These are phyloP conservation scores for Colletotrichum abscissum DNA, from an alignment of 2,329 filamentous ascomycete species.

Conservation along the genomic window DNA sequence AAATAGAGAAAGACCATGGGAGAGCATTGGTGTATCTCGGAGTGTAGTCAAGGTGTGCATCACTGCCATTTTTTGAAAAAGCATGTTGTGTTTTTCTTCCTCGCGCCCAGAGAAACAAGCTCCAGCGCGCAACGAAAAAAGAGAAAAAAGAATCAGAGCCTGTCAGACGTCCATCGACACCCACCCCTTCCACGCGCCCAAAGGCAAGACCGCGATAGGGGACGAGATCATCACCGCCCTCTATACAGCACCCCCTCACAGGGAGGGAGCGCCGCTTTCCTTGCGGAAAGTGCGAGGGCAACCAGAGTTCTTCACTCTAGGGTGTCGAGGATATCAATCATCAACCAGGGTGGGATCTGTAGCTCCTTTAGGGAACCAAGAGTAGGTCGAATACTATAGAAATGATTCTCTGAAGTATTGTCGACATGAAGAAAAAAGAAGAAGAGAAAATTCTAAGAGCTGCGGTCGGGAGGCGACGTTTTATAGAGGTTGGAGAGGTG, in stretches of 20 bases:
- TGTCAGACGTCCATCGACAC: constrained; percentile 93
- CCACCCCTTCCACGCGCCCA: constrained; percentile 82
- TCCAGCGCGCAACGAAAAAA: constrained; percentile 66
- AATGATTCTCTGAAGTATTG: constrained; percentile 79
- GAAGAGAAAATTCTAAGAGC: constrained; percentile 20
- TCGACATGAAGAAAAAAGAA: constrained; percentile 35
- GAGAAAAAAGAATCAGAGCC: constrained; percentile 60
- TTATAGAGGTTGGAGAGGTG: neutral
- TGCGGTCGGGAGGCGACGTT: neutral
- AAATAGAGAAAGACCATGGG: constrained; percentile 86
- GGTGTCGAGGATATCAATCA: constrained; percentile 89
- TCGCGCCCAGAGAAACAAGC: constrained; percentile 57
- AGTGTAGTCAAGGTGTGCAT: constrained; percentile 78
- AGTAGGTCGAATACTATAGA: constrained; percentile 96
- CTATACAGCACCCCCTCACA: constrained; percentile 70
- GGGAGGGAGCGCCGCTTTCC: constrained; percentile 61
- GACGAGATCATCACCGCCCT: constrained; percentile 94
- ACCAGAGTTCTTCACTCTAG: constrained; percentile 83
- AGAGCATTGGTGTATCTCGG: constrained; percentile 75
- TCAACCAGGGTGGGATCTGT: constrained; percentile 97
- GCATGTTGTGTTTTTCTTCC: constrained; percentile 54
- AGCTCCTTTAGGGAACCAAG: constrained; percentile 93
- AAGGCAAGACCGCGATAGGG: constrained; percentile 78
- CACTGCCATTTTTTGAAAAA: neutral
- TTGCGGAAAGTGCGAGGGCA: constrained; percentile 71